A percentile compares a stretch with the other conserved stretches of the same genome.
Conservation (phyloP, 1,284 basidiomycete species). For the Melampsora larici-populina region DNA sequence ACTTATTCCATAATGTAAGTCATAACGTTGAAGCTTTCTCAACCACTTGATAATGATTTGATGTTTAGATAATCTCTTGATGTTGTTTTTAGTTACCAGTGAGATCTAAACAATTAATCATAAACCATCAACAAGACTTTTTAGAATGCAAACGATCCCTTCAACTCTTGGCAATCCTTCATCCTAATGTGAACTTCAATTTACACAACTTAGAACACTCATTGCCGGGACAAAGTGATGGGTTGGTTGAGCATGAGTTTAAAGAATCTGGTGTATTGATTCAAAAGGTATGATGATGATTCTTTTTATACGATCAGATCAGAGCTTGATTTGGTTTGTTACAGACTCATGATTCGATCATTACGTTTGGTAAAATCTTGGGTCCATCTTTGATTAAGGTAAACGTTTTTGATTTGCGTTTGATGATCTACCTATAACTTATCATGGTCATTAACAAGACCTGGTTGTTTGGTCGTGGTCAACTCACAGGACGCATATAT, state of each 20-base stretch:
- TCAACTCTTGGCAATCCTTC: slow-evolving; percentile 24
- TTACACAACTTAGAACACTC: slow-evolving; percentile 11
- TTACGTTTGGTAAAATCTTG: slow-evolving; percentile 31
- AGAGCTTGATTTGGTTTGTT: not conserved
- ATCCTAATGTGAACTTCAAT: slow-evolving; percentile 33
- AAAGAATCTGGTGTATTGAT: not conserved
- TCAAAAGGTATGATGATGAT: not conserved
- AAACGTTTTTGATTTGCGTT: not conserved
- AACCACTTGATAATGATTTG: not conserved
- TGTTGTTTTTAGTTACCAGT: slow-evolving; percentile 25
- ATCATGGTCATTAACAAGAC: not conserved
- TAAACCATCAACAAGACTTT: slow-evolving; percentile 23
- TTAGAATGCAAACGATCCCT: slow-evolving; percentile 10
- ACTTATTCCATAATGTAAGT: slow-evolving; percentile 37
- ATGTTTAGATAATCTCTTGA: too few relatives aligned
- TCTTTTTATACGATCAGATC: not conserved
- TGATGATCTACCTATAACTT: not conserved
- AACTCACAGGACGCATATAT: slow-evolving; percentile 15
- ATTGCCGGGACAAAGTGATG: not conserved
- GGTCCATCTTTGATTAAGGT: slow-evolving; percentile 27
- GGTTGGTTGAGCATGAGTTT: not conserved
- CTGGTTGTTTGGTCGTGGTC: not conserved
- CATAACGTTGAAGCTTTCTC: not conserved
- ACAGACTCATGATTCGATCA: slow-evolving; percentile 19
- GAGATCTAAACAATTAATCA: not conserved